phyloP scores from a whole-genome alignment of 345 rosid species.

The Isatis tinctoria region DNA sequence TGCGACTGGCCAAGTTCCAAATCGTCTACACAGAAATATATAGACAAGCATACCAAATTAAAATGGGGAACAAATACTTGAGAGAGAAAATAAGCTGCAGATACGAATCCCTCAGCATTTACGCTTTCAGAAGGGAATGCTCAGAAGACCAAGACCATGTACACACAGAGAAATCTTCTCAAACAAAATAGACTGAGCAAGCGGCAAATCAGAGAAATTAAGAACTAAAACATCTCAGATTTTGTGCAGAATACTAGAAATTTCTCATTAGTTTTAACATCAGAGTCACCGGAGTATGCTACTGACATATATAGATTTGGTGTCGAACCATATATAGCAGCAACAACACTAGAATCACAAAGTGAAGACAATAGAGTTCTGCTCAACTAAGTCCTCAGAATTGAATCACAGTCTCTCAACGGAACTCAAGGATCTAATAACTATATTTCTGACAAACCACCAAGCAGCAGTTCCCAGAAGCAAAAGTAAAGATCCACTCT shows the following conservation, averaged over 20 bases:
- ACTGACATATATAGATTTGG: background rate
- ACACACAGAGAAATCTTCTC: background rate
- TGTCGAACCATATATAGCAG: background rate
- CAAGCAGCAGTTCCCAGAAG: background rate
- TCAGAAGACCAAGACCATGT: background rate
- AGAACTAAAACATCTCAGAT: background rate
- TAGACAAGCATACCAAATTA: background rate
- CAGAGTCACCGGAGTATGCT: background rate
- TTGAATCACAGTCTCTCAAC: background rate
- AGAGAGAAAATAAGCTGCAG: background rate
- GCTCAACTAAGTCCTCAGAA: background rate
- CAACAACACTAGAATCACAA: background rate
- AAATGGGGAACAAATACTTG: background rate
- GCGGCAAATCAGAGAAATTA: background rate
- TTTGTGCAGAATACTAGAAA: background rate
- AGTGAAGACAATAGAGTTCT: background rate
- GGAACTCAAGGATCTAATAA: background rate
- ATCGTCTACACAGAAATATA: slow-evolving; percentile 44
- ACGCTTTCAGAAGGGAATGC: background rate
- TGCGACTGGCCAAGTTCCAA: slow-evolving; percentile 97
- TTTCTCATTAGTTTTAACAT: background rate
- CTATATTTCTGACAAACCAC: background rate
- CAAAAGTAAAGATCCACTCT: background rate
- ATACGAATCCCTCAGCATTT: background rate
- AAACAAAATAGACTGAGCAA: background rate